Percentiles rank a stretch among this genome's conserved stretches.
These are phyloP conservation scores for Coemansia sp. DNA, from an alignment of 192 early-diverging fungal genomes.

Conservation along the genomic window DNA sequence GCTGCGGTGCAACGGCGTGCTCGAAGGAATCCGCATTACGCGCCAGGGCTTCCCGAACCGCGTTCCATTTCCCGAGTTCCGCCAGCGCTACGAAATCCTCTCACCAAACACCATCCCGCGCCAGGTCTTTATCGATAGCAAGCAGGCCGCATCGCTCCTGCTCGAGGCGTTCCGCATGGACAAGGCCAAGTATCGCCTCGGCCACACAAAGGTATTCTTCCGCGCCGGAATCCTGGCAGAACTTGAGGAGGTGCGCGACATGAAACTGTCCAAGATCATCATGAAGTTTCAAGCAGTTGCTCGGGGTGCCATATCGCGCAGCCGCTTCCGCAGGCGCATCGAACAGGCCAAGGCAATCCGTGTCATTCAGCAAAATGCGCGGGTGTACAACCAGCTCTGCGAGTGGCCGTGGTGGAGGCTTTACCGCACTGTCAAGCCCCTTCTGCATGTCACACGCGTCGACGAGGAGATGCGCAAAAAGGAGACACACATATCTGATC, in stretches of 20 bases:
- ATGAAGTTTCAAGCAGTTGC: constrained; percentile 83
- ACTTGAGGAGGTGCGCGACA: constrained; percentile 89
- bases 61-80: constrained; percentile 88
- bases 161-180: constrained; percentile 78
- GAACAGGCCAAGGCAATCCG: constrained; percentile 86
- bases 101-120: constrained; percentile 75
- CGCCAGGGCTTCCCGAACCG: constrained; percentile 95
- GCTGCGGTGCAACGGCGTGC: constrained; percentile 93
- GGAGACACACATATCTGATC: constrained; percentile 69
- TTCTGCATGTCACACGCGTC: constrained; percentile 76
- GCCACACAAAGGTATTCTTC: constrained; percentile 96
- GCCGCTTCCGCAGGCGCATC: constrained; percentile 61
- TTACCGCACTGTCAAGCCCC: constrained; percentile 88
- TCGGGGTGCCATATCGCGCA: constrained; percentile 80
- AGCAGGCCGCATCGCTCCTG: constrained; percentile 77
- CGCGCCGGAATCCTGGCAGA: constrained; percentile 90
- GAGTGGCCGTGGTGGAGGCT: constrained; percentile 98
- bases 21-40: constrained; percentile 96
- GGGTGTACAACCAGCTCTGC: constrained; percentile 82
- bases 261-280: constrained; percentile 79
- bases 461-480: constrained; percentile 79
- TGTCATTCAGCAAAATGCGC: constrained; percentile 92
- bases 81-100: constrained; percentile 91
- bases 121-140: constrained; percentile 86
- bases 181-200: constrained; percentile 80